phyloP scores from a whole-genome alignment of 139 green algal genomes.

The Micractinium conductrix region DNA sequence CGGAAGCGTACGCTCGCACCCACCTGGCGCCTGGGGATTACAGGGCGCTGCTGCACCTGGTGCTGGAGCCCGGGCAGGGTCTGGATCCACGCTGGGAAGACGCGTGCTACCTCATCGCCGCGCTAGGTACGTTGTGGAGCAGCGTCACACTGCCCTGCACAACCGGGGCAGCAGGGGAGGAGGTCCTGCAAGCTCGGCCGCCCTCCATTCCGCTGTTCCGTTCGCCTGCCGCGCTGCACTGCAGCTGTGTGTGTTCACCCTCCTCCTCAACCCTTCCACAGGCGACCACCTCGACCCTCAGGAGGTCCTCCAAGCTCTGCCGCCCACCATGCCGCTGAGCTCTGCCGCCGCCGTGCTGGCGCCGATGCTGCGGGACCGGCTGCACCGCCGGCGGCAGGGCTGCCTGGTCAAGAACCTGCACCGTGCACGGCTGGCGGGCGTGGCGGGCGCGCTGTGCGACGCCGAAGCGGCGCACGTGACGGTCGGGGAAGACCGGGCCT shows the following conservation, averaged over 20 bases:
- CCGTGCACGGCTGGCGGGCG: neutral
- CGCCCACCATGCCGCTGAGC: constrained; percentile 71
- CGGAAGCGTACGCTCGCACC: constrained; percentile 69
- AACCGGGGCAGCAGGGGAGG: too few species aligned
- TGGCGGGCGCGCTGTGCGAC: neutral
- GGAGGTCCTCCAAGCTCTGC: constrained; percentile 68
- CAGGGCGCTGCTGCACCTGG: constrained; percentile 64
- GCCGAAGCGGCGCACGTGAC: constrained; percentile 29
- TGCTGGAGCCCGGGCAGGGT: constrained; percentile 64
- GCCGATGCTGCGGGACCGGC: constrained; percentile 65
- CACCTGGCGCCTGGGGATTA: constrained; percentile 42
- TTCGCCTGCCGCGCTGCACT: neutral
- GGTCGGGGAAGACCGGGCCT: constrained; percentile 52
- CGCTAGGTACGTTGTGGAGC: constrained; percentile 48
- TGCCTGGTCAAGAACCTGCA: constrained; percentile 32
- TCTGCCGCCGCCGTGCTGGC: constrained; percentile 57
- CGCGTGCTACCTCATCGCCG: constrained; percentile 57
- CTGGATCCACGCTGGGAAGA: constrained; percentile 64
- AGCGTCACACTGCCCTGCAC: too few species aligned
- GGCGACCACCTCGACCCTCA: constrained; percentile 65
- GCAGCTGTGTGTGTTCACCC: too few species aligned
- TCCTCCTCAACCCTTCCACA: too few species aligned
- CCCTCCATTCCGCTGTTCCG: neutral
- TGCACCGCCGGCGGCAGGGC: constrained; percentile 66
- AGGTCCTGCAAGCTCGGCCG: too few species aligned